Evolutionary conservation across 225 moss, liverwort and hornwort species (phyloP).

Genomic region (Polytrichum commune): DNA sequence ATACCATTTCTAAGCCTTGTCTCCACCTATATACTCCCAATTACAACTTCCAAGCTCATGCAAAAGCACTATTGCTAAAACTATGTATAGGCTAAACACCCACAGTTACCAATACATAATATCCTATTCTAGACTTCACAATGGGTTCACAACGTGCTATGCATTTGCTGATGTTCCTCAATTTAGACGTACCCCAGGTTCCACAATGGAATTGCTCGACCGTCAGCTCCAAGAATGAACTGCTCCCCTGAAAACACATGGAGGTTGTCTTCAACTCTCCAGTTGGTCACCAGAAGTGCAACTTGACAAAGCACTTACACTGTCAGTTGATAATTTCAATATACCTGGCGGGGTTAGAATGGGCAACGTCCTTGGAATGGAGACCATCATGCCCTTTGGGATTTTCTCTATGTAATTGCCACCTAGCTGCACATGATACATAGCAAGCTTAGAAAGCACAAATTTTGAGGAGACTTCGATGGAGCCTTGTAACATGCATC

Average conservation of each 20-base stretch:
- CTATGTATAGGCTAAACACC: too few relatives aligned
- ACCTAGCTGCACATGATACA: constrained; percentile 50
- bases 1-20: too few relatives aligned
- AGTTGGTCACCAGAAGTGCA: neutral
- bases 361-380: constrained; percentile 42
- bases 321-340: neutral
- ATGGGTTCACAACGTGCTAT: too few relatives aligned
- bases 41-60: too few relatives aligned
- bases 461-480: too few relatives aligned
- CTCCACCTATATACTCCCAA: too few relatives aligned
- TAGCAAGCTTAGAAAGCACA: too few relatives aligned
- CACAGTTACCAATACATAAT: too few relatives aligned
- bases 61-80: neutral
- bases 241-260: constrained; percentile 34
- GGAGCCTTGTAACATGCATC: constrained; percentile 3
- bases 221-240: constrained; percentile 39
- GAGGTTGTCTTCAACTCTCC: neutral
- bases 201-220: constrained; percentile 33
- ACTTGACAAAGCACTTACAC: neutral
- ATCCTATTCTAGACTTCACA: too few relatives aligned
- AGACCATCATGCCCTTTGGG: constrained; percentile 51
- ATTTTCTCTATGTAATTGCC: constrained; percentile 68
- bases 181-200: constrained; percentile 19
- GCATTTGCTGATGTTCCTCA: too few relatives aligned
- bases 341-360: constrained; percentile 38